Base-by-base conservation (phyloP, 768 basidiomycete genomes). In the Serendipita sp. region DNA sequence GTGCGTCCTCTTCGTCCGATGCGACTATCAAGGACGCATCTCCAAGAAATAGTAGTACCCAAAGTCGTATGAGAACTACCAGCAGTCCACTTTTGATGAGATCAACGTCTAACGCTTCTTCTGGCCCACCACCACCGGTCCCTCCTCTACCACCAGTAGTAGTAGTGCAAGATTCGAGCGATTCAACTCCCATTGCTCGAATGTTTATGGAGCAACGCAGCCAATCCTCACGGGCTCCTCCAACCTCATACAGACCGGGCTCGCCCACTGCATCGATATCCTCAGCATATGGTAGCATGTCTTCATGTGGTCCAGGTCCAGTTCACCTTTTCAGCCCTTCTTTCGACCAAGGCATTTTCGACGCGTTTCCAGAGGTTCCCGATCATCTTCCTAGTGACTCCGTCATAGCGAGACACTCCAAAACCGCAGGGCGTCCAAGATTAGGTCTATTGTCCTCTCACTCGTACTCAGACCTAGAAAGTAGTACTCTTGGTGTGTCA, bases 321-420 rank as follows among this genome's bases (percentile, higher is more conserved):
- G 28, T 35, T n/a, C 56, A 38, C 34, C 37, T 60, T 10, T 60
- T 60, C 3, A 60, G 30, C 10, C 16, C 16, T 11, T 60, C 56
- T 4, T 60, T 60, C 35, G 56, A 60, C 3, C 30, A 60, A 35
- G 56, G 56, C 16, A 60, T 60, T 30, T 60, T 60, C 32, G 56
- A 60, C n/a, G 56, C 56, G n/a, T 60, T 60, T 60, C 56, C 56
- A 8, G 56, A 60, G 35, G 56, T 60, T 8, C 56, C 56, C 13
- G 30, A 38, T 35, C 56, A 60, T 38, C 11, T 60, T 2, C 56
- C 56, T 1, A 60, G 28, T 8, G 16, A 24, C 3, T 60, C 56
- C 0, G 56, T 60, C 8, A 18, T 60, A 8, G 34, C 34, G 35
- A 28, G 56, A 60, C 56, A 60, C 35, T 28, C 56, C 16, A 60